Conservation (phyloP, 1,284 basidiomycete species). For the Ustilago loliicola region DNA sequence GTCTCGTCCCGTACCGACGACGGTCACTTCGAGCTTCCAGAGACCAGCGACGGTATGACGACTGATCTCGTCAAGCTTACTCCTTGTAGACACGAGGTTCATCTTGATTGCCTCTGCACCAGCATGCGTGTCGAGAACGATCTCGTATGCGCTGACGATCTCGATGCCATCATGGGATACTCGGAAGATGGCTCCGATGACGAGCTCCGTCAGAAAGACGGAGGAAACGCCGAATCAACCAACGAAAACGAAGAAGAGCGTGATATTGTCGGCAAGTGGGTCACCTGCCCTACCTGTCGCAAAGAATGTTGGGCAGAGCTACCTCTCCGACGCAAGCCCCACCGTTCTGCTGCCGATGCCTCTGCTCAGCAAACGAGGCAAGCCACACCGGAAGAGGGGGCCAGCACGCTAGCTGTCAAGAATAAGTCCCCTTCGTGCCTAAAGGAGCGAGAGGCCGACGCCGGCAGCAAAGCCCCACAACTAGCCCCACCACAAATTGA, state of each 20-base stretch:
- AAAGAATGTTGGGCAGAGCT: slow-evolving; percentile 64
- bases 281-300: slow-evolving; percentile 62
- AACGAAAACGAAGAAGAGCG: slow-evolving; percentile 29
- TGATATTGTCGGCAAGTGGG: slow-evolving; percentile 63
- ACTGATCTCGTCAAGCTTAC: slow-evolving; percentile 51
- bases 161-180: slow-evolving; percentile 17
- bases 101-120: slow-evolving; percentile 65
- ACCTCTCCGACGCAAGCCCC: slow-evolving; percentile 49
- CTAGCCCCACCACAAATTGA: not conserved
- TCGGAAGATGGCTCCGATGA: slow-evolving; percentile 6
- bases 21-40: slow-evolving; percentile 36
- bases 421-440: not conserved
- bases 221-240: slow-evolving; percentile 4
- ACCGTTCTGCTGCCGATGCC: slow-evolving; percentile 10
- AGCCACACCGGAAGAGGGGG: not conserved
- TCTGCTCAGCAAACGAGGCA: not conserved
- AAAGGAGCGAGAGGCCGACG: not conserved
- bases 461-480: not conserved
- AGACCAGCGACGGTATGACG: slow-evolving; percentile 35
- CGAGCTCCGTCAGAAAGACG: not conserved
- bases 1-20: slow-evolving; percentile 18
- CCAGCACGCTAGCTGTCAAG: not conserved
- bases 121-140: slow-evolving; percentile 58
- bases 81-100: slow-evolving; percentile 65
- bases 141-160: slow-evolving; percentile 1